Evolutionary conservation across 306 rosid species (phyloP).

Genomic region (peach (Prunus persica)): DNA sequence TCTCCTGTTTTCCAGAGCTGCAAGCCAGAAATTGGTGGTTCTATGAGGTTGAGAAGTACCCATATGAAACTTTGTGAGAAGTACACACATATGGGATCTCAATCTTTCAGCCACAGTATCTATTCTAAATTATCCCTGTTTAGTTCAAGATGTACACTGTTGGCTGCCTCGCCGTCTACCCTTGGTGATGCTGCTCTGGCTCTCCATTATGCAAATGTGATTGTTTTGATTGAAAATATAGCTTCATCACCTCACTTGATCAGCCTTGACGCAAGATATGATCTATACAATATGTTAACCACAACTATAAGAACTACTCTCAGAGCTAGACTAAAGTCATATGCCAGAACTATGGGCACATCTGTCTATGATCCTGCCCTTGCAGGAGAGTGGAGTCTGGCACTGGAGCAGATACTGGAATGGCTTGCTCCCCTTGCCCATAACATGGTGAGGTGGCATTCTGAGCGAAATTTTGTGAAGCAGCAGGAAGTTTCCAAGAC

Average conservation of each 20-base stretch:
- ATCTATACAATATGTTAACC: slow-evolving; percentile 64
- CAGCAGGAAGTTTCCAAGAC: slow-evolving; percentile 36
- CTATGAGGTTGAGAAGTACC: slow-evolving; percentile 44
- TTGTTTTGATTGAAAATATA: slow-evolving; percentile 56
- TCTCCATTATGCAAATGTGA: slow-evolving; percentile 72
- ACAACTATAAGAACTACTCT: slow-evolving; percentile 40
- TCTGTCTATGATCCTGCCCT: slow-evolving; percentile 34
- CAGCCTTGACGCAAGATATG: slow-evolving; percentile 46
- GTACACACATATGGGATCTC: slow-evolving; percentile 23
- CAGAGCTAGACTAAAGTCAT: slow-evolving; percentile 55
- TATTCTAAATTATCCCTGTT: slow-evolving; percentile 44
- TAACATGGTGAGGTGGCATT: slow-evolving; percentile 72
- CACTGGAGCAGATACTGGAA: slow-evolving; percentile 42
- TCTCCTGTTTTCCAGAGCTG: slow-evolving; percentile 39
- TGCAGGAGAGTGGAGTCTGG: slow-evolving; percentile 47
- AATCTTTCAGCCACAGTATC: slow-evolving; percentile 32
- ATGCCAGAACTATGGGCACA: slow-evolving; percentile 33
- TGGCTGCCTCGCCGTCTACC: slow-evolving; percentile 45
- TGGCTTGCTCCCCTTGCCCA: slow-evolving; percentile 86
- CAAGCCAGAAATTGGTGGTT: slow-evolving; percentile 44
- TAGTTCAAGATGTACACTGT: slow-evolving; percentile 26
- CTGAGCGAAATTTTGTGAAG: slow-evolving; percentile 66
- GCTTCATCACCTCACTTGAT: slow-evolving; percentile 46
- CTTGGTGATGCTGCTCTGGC: slow-evolving; percentile 71
- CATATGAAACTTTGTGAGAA: slow-evolving; percentile 21